phyloP scores from a whole-genome alignment of 2,329 filamentous ascomycete species.

The Claviceps fusiformis region DNA sequence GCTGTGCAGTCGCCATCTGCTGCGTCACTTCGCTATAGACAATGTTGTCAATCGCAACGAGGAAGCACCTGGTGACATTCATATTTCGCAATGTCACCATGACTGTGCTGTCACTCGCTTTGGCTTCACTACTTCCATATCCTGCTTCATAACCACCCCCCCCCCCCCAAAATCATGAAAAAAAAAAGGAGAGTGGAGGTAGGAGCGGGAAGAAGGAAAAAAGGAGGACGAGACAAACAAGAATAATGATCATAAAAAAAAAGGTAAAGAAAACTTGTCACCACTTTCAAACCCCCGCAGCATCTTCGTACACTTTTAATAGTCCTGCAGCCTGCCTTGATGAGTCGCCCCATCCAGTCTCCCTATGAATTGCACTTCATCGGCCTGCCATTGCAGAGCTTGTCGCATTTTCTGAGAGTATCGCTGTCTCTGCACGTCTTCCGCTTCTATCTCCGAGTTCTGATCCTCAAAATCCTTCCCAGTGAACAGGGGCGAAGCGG shows the following conservation, averaged over 20 bases:
- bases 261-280: background rate
- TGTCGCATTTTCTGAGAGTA: constrained; percentile 62
- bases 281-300: background rate
- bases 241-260: no score
- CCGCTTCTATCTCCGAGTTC: constrained; percentile 29
- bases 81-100: background rate
- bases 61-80: background rate
- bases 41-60: no score
- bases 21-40: background rate
- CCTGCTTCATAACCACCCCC: no score
- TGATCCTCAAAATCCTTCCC: constrained; percentile 37
- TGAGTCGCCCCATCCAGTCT: constrained; percentile 32
- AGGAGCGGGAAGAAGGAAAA: background rate
- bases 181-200: background rate
- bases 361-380: constrained; percentile 63
- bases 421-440: constrained; percentile 39
- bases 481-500: constrained; percentile 33
- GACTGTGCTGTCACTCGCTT: background rate
- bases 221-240: no score
- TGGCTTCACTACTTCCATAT: background rate
- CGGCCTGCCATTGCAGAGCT: constrained; percentile 63
- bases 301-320: background rate
- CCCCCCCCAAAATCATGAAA: background rate
- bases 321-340: background rate
- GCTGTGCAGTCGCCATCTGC: background rate